Base-by-base conservation (phyloP, 805 yeast genomes). In the Barnettozyma pratensis region DNA sequence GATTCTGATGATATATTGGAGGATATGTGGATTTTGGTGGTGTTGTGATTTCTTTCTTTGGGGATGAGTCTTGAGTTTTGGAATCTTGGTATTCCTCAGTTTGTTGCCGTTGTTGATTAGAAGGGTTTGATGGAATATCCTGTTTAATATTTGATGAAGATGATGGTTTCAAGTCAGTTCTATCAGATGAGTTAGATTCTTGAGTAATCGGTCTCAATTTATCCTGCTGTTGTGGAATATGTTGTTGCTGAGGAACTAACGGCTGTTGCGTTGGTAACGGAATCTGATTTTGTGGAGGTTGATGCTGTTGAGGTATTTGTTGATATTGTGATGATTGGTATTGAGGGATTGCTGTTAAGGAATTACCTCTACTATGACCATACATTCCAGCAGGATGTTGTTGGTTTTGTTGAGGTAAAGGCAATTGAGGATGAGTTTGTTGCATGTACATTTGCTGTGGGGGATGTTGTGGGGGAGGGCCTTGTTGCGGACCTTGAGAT, bases 141-240 rank as follows among this genome's bases (percentile, higher is more conserved):
- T 19, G 19, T 19, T 19, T 19, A 19, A 19, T 19, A 19, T 19
- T 19, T 29, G 50, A 44, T 8, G 52, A 50, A 7, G 53, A 44
- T n/a, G 31, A 26, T 26, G 51, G 53, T 37, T 54, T 57, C 7
- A 53, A 7, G 37, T 58, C 61, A 9, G 59, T 54, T 44, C 53
- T 52, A 31, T 53, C 57, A 6, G 58, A 50, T 7, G 62, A 48
- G 12, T 37, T 46, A 7, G 59, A 45, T n/a, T 51, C 56, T 32
- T 51, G 47, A 8, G 56, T 51, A 2, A 39, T 25, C 47, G 56
- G 59, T 47, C 58, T 55, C 37, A 42, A 42, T 39, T 32, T 44
- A 27, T 47, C 42, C 43, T 31, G 34, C 11, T 31, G 34, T 11
- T 31, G 34, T 3, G 8, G 34, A 8, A 8, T 8, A 11, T 31